phyloP scores from a whole-genome alignment of 768 basidiomycete species.

The Chalciporus piperatus region DNA sequence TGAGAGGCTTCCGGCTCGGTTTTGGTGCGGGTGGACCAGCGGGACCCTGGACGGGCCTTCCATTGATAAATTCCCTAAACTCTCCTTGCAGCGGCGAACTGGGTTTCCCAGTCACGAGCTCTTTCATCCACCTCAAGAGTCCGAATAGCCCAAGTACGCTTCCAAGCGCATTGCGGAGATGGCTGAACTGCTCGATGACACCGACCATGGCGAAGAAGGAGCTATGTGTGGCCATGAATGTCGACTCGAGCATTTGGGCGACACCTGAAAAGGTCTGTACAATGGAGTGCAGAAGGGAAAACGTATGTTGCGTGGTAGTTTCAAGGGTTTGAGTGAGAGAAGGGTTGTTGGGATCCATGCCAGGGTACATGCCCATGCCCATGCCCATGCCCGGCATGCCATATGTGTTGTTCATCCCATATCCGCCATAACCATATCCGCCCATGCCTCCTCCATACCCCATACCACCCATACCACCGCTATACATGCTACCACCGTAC shows the following conservation, averaged over 20 bases:
- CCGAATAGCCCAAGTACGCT: slow-evolving; percentile 93
- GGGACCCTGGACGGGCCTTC: slow-evolving; percentile 54
- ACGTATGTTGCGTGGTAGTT: slow-evolving; percentile 86
- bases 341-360: slow-evolving; percentile 50
- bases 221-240: slow-evolving; percentile 96
- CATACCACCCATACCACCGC: slow-evolving; percentile 36
- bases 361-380: slow-evolving; percentile 35
- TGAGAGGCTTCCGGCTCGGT: slow-evolving; percentile 83
- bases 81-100: slow-evolving; percentile 53
- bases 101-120: slow-evolving; percentile 49
- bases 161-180: slow-evolving; percentile 87
- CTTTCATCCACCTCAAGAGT: slow-evolving; percentile 80
- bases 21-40: slow-evolving; percentile 43
- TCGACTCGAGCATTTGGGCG: slow-evolving; percentile 95
- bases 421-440: slow-evolving; percentile 41
- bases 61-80: slow-evolving; percentile 75
- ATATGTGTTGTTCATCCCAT: slow-evolving; percentile 52
- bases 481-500: slow-evolving; percentile 30
- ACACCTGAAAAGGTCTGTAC: slow-evolving; percentile 95
- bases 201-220: slow-evolving; percentile 96
- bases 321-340: slow-evolving; percentile 87
- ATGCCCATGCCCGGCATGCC: slow-evolving; percentile 33
- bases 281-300: slow-evolving; percentile 88
- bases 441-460: slow-evolving; percentile 34
- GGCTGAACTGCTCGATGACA: slow-evolving; percentile 92